These are phyloP conservation scores for Boletus edulis DNA, from an alignment of 768 basidiomycete species.

Conservation along the genomic window DNA sequence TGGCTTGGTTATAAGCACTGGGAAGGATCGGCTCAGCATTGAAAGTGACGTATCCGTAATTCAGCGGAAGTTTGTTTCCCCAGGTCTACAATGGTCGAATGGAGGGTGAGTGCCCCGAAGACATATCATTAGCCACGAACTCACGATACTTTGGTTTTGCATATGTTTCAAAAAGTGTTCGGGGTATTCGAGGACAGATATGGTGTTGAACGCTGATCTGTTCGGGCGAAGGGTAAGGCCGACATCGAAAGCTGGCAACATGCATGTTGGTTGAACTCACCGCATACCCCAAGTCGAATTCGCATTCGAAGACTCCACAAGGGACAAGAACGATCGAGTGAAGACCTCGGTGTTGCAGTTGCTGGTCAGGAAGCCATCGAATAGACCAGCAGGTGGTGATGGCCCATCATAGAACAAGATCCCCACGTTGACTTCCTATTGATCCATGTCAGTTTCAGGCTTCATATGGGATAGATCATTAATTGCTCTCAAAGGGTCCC, in stretches of 20 bases:
- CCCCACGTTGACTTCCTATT: constrained; percentile 19
- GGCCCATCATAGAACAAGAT: constrained; percentile 60
- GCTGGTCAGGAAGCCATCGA: constrained; percentile 30
- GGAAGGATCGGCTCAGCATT: constrained; percentile 53
- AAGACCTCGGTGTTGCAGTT: constrained; percentile 8
- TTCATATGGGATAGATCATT: constrained; percentile 2
- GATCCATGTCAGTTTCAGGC: constrained; percentile 2
- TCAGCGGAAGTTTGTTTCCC: constrained; percentile 36
- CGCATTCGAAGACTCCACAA: constrained; percentile 20
- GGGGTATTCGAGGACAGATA: constrained; percentile 24
- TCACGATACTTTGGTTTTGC: constrained; percentile 16
- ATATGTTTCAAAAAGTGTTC: constrained; percentile 18
- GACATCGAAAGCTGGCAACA: not conserved
- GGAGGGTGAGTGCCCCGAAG: not conserved
- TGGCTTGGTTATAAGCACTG: constrained; percentile 36
- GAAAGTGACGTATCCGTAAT: constrained; percentile 42
- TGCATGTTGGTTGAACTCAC: constrained; percentile 12
- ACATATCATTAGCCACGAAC: not conserved
- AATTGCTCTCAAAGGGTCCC: not conserved
- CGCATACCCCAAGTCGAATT: constrained; percentile 20
- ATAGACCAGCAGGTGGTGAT: constrained; percentile 22
- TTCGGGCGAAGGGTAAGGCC: not conserved
- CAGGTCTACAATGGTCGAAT: constrained; percentile 35
- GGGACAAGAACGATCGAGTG: constrained; percentile 25
- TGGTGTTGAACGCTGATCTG: constrained; percentile 23